Evolutionary conservation across 139 green algal genomes (phyloP).

Genomic region (Chlamydomonas sphaeroides): DNA sequence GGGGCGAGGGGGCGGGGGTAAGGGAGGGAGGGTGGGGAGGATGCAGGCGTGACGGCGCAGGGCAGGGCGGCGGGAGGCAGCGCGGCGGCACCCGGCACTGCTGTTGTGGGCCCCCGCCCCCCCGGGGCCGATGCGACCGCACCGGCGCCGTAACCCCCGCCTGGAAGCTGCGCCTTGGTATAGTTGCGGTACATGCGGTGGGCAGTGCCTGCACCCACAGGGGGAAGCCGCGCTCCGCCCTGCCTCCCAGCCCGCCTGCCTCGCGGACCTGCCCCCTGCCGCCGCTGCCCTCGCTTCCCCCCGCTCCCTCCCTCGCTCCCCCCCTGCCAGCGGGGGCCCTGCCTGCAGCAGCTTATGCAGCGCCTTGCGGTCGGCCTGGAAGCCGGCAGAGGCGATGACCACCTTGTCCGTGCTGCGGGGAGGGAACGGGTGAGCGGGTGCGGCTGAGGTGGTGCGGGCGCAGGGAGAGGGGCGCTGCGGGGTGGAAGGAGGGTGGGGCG

Average conservation of each 20-base stretch:
- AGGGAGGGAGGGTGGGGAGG: not conserved
- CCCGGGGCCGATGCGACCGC: too few relatives aligned
- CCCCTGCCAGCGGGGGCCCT: constrained; percentile 14
- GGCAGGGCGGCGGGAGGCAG: too few relatives aligned
- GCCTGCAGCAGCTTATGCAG: constrained; percentile 92
- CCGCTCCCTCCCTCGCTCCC: not conserved
- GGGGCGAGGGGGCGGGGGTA: not conserved
- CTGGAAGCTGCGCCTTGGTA: too few relatives aligned
- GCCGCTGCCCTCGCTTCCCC: not conserved
- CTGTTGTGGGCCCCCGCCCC: too few relatives aligned
- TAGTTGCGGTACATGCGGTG: too few relatives aligned
- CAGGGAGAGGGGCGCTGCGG: not conserved
- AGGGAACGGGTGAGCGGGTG: not conserved
- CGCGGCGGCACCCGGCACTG: too few relatives aligned
- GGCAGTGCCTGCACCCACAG: too few relatives aligned
- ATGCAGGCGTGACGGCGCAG: too few relatives aligned
- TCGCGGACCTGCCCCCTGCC: too few relatives aligned
- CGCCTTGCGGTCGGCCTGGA: constrained; percentile 89
- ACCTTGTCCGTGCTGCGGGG: constrained; percentile 79
- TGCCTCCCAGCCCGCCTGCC: too few relatives aligned
- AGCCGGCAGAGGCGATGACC: constrained; percentile 91
- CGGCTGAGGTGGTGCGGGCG: not conserved
- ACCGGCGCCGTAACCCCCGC: too few relatives aligned
- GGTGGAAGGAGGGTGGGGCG: not conserved
- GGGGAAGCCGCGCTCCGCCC: too few relatives aligned